Percentiles rank a stretch among this genome's conserved stretches.
Evolutionary conservation across 208 protist genomes (phyloP).

Genomic region (Trypanosoma avium): DNA sequence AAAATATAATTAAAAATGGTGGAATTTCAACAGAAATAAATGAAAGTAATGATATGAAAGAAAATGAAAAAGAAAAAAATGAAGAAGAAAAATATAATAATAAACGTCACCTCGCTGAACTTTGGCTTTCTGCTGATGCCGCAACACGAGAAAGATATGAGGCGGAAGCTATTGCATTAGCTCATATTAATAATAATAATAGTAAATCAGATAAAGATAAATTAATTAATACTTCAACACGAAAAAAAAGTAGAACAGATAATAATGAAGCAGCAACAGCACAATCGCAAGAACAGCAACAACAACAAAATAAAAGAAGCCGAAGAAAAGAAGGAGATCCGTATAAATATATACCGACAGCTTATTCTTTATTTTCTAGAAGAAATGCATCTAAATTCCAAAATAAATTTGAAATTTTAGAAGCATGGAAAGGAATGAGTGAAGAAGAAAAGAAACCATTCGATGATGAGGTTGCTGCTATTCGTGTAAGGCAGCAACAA

Average conservation of each 20-base stretch:
- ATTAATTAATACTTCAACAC: neutral
- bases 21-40: too few species aligned
- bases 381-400: too few species aligned
- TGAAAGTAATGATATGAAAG: too few species aligned
- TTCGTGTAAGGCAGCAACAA: constrained; percentile 13
- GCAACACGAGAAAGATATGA: constrained; percentile 21
- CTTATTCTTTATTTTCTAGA: constrained; percentile 12
- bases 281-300: too few species aligned
- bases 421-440: constrained; percentile 48
- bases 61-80: neutral
- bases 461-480: constrained; percentile 46
- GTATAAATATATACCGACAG: neutral
- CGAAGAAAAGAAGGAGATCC: neutral
- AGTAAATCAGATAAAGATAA: neutral
- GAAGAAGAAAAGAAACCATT: constrained; percentile 52
- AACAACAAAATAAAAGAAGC: too few species aligned
- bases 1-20: neutral
- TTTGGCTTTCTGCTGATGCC: constrained; percentile 31
- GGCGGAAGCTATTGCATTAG: neutral
- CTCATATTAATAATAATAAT: neutral
- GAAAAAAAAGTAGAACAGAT: neutral
- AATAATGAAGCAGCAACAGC: too few species aligned
- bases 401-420: too few species aligned
- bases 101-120: constrained; percentile 23
- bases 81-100: neutral